Evolutionary conservation across 2,329 filamentous ascomycete species (phyloP).

Genomic region (Beauveria brongniartii): DNA sequence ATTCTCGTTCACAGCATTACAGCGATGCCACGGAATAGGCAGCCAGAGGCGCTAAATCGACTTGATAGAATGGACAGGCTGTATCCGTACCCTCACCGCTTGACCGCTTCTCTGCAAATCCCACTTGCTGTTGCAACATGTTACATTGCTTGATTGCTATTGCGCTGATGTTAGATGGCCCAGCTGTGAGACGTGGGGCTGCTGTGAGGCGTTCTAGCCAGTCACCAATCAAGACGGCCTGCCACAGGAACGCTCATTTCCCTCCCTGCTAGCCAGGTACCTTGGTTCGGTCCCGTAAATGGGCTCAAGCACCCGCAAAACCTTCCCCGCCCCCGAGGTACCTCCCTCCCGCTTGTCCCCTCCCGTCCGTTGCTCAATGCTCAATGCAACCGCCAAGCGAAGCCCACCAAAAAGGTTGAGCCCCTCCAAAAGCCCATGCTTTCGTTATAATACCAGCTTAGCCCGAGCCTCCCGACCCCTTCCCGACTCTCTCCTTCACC

Average conservation of each 20-base stretch:
- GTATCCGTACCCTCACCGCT: not conserved
- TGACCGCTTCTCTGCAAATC: not conserved
- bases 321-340: not conserved
- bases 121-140: not conserved
- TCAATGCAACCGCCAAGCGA: not conserved
- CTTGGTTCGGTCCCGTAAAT: not conserved
- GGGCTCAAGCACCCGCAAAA: not conserved
- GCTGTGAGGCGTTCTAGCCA: not conserved
- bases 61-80: too few species aligned
- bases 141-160: not conserved
- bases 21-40: too few species aligned
- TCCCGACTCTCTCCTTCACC: constrained; percentile 11
- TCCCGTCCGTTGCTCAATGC: not conserved
- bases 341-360: not conserved
- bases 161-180: not conserved
- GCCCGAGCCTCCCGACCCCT: constrained; percentile 12
- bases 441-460: constrained; percentile 17
- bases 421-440: constrained; percentile 1
- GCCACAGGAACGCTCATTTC: not conserved
- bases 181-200: not conserved
- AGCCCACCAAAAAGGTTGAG: constrained; percentile 6
- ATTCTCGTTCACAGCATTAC: too few species aligned
- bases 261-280: not conserved
- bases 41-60: too few species aligned
- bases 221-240: not conserved